Conservation (phyloP, 2,329 filamentous ascomycete species). For the Aspergillus novoparasiticus region DNA sequence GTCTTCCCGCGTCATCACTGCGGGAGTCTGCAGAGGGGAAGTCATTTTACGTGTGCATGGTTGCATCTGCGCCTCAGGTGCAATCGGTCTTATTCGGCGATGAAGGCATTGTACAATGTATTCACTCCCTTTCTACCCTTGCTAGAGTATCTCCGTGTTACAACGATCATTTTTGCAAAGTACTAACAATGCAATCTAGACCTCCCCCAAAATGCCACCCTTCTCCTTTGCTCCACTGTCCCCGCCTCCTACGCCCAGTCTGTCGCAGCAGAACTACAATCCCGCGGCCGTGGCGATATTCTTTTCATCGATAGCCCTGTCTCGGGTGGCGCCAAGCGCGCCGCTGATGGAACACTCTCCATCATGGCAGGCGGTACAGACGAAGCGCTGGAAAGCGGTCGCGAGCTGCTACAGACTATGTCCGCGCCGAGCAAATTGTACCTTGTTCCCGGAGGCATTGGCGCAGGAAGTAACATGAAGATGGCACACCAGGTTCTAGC, state of each 20-base stretch:
- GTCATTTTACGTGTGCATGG: slow-evolving; percentile 71
- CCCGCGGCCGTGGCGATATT: slow-evolving; percentile 62
- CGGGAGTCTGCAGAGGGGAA: slow-evolving; percentile 63
- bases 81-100: slow-evolving; percentile 66
- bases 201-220: slow-evolving; percentile 60
- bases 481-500: slow-evolving; percentile 66
- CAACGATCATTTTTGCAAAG: not conserved
- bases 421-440: slow-evolving; percentile 62
- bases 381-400: slow-evolving; percentile 59
- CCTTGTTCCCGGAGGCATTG: slow-evolving; percentile 62
- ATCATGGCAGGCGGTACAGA: slow-evolving; percentile 71
- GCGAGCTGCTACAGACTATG: slow-evolving; percentile 64
- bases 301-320: slow-evolving; percentile 72
- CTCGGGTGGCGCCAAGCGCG: slow-evolving; percentile 69
- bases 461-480: slow-evolving; percentile 64
- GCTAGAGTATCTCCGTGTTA: not conserved
- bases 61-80: slow-evolving; percentile 71
- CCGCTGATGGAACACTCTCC: slow-evolving; percentile 70
- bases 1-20: slow-evolving; percentile 60
- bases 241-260: slow-evolving; percentile 66
- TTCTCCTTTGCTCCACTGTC: slow-evolving; percentile 72
- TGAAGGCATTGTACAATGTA: slow-evolving; percentile 49
- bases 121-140: not conserved
- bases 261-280: slow-evolving; percentile 59
- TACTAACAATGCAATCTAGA: slow-evolving; percentile 22